Conservation (phyloP, 2,329 filamentous ascomycete genomes). For the Aspergillus sp. region DNA sequence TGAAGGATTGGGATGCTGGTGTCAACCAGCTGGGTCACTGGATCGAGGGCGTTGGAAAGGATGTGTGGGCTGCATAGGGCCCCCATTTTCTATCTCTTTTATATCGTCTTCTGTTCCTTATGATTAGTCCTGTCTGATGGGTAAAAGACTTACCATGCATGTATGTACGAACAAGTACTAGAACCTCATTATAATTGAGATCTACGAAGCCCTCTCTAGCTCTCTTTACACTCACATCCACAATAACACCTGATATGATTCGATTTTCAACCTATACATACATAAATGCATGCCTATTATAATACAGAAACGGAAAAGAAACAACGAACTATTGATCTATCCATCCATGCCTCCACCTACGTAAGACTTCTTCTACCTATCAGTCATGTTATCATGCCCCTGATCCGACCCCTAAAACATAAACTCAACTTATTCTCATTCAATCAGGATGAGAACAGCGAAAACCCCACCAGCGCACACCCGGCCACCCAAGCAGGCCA, state of each 20-base stretch:
- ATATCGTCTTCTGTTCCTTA: constrained; percentile 18
- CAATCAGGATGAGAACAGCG: constrained; percentile 28
- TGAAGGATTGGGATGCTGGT: constrained; percentile 93
- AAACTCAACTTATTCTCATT: neutral
- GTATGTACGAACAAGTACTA: constrained; percentile 21
- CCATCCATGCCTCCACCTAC: neutral
- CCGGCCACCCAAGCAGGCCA: constrained; percentile 86
- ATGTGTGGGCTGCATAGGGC: constrained; percentile 84
- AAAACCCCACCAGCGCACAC: constrained; percentile 38
- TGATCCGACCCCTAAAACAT: too few relatives aligned
- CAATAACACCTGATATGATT: too few relatives aligned
- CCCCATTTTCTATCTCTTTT: neutral
- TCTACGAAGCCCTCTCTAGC: constrained; percentile 4
- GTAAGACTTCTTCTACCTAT: too few relatives aligned
- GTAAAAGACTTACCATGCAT: constrained; percentile 9
- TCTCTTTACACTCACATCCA: neutral
- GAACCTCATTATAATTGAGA: constrained; percentile 15
- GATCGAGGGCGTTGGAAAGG: constrained; percentile 91
- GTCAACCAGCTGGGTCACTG: constrained; percentile 96
- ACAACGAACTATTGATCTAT: neutral
- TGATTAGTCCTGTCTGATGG: neutral
- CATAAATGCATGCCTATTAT: neutral
- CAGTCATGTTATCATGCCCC: too few relatives aligned
- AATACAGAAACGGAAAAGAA: neutral
- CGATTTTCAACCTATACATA: too few relatives aligned